Base-by-base conservation (phyloP, 768 basidiomycete genomes). In the Daedalea quercina region DNA sequence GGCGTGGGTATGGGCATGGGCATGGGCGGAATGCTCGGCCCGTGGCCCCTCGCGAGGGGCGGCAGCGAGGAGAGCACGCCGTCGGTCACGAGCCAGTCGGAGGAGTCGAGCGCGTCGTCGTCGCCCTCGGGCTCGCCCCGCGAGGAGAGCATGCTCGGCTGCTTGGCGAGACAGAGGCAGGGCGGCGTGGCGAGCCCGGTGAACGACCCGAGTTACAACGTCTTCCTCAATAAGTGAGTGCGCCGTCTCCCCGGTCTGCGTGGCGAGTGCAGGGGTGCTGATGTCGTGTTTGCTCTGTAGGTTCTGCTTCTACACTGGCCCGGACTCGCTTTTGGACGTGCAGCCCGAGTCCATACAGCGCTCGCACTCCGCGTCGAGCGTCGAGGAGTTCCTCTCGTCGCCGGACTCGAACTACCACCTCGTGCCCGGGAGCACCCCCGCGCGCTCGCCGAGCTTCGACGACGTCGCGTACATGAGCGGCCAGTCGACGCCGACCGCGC, bases 271-370 rank as follows among this genome's bases (percentile, higher is more conserved):
- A 25, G 23, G 26, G 35, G 2, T 2, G 25, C 20, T 63, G 41
- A 69, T 17, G 34, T 8, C 17, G 34, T 17, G 8, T 35, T 35
- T 46, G 40, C 34, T 8, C 6, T 49, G 17, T 40, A 90, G 88
- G 60, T 90, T 85, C 67, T 90, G 88, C 70, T 90, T 90, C 69
- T 90, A 79, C 68, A 90, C 88, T 2, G 88, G 88, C 1, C 60
- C 73, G 33, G 78, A 74, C 31, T 62, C 69, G 2, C 28, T 67
- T 48, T 54, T 66, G n/a, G 67, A 67, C 46, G 64, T 64, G 22
- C 51, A 66, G 0, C 53, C 63, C 20, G 65, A 64, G 40, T 24
- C 28, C 3, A 54, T 74, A 9, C 65, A 71, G 19, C 73, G 75
- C 44, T 71, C 75, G 37, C 72, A 71, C 6, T 81, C 81, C 15